phyloP scores from a whole-genome alignment of 2,329 filamentous ascomycete species.

The Xylariomycetidae sp. region DNA sequence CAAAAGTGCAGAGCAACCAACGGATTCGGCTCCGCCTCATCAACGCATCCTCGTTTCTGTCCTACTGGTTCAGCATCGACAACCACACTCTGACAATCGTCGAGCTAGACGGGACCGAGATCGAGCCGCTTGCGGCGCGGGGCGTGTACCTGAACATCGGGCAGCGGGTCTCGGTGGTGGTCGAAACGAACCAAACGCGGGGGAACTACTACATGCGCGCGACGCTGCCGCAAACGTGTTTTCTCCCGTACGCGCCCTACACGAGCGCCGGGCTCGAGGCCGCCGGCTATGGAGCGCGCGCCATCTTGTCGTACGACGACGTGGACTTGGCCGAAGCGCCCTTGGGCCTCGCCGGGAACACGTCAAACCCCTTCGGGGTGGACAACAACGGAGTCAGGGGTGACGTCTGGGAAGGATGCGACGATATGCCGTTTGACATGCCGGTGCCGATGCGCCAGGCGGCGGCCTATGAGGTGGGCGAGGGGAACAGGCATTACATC shows the following conservation, averaged over 20 bases:
- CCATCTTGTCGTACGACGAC: constrained; percentile 27
- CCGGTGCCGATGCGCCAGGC: constrained; percentile 25
- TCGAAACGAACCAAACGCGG: constrained; percentile 26
- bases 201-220: constrained; percentile 34
- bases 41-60: constrained; percentile 34
- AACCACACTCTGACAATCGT: constrained; percentile 32
- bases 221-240: constrained; percentile 28
- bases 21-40: constrained; percentile 33
- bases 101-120: constrained; percentile 36
- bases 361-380: constrained; percentile 26
- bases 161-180: constrained; percentile 33
- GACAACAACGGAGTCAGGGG: constrained; percentile 23
- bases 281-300: constrained; percentile 22
- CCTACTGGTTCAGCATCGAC: constrained; percentile 35
- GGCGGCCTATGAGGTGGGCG: constrained; percentile 24
- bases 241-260: constrained; percentile 30
- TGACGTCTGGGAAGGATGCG: constrained; percentile 29
- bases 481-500: constrained; percentile 28
- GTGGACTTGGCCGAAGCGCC: constrained; percentile 8
- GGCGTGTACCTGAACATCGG: constrained; percentile 36
- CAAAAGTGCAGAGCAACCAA: constrained; percentile 23
- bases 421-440: constrained; percentile 31
- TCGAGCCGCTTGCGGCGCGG: constrained; percentile 27
- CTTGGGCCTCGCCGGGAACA: constrained; percentile 21
- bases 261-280: constrained; percentile 22